Conservation (phyloP, 2,329 filamentous ascomycete genomes). For the Fusarium coffeatum region DNA sequence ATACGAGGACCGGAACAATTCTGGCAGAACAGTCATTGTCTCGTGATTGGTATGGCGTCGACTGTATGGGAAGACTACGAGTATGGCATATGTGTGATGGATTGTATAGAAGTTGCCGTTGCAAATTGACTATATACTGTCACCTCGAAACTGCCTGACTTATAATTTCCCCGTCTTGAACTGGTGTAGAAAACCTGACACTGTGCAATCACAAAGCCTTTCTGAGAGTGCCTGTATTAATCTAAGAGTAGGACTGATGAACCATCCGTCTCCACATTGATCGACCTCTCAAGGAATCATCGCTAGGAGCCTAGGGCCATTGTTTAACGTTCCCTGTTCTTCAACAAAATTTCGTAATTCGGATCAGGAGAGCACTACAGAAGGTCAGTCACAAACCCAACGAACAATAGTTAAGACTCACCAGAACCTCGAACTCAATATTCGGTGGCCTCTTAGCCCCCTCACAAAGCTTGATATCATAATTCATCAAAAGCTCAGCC, state of each 20-base stretch:
- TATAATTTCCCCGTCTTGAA: rapidly evolving
- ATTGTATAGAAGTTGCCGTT: no score
- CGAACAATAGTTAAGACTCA: not conserved
- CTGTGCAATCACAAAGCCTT: rapidly evolving
- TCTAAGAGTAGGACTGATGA: not conserved
- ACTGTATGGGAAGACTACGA: not conserved
- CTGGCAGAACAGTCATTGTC: rapidly evolving
- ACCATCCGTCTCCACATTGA: not conserved
- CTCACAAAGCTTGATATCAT: slow-evolving; percentile 13
- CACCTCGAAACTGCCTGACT: not conserved
- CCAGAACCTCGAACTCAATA: slow-evolving; percentile 26
- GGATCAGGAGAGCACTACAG: slow-evolving; percentile 14
- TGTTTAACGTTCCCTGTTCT: no score
- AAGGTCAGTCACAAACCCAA: rapidly evolving
- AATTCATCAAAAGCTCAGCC: slow-evolving; percentile 33
- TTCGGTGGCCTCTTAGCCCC: not conserved
- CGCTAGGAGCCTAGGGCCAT: no score
- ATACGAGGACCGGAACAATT: not conserved
- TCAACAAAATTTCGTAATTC: slow-evolving; percentile 5
- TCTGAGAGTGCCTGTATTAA: not conserved
- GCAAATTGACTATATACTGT: not conserved
- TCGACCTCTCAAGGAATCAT: not conserved
- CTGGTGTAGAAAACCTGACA: no score
- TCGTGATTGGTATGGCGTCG: not conserved
- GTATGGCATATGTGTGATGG: rapidly evolving